phyloP scores from a whole-genome alignment of 805 yeast species.

The Zygosaccharomyces bisporus region DNA sequence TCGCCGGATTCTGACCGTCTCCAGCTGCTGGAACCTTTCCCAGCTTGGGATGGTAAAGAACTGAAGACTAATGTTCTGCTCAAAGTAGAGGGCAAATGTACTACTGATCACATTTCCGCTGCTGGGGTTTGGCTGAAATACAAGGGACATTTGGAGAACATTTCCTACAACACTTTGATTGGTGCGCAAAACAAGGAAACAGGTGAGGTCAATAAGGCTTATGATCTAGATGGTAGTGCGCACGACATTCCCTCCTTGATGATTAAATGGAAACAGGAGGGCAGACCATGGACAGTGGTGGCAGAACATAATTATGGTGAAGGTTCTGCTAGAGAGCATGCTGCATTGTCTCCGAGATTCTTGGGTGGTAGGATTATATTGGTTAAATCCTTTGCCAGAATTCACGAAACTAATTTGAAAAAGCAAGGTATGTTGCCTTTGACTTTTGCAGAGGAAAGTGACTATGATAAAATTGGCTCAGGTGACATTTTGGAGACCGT shows the following conservation, averaged over 20 bases:
- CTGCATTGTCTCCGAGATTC: slow-evolving; percentile 93
- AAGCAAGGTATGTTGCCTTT: slow-evolving; percentile 97
- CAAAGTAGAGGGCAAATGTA: slow-evolving; percentile 96
- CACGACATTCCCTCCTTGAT: slow-evolving; percentile 91
- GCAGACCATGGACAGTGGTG: slow-evolving; percentile 87
- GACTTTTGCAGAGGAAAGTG: slow-evolving; percentile 84
- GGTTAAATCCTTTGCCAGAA: slow-evolving; percentile 95
- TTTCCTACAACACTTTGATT: slow-evolving; percentile 88
- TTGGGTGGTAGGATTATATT: slow-evolving; percentile 86
- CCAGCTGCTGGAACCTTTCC: slow-evolving; percentile 85
- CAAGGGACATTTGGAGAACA: slow-evolving; percentile 95
- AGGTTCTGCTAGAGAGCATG: slow-evolving; percentile 99
- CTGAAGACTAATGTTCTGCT: slow-evolving; percentile 68
- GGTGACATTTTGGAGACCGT: slow-evolving; percentile 78
- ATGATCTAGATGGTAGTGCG: slow-evolving; percentile 75
- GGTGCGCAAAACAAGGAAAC: slow-evolving; percentile 98
- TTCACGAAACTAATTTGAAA: slow-evolving; percentile 96
- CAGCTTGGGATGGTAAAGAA: slow-evolving; percentile 84
- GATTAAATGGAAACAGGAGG: slow-evolving; percentile 89
- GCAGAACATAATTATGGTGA: slow-evolving; percentile 99
- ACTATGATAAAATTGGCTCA: slow-evolving; percentile 74
- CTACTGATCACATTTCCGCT: slow-evolving; percentile 97
- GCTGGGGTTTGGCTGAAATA: slow-evolving; percentile 99
- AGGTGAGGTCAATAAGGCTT: slow-evolving; percentile 88
- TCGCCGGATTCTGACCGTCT: slow-evolving; percentile 88